Base-by-base conservation (phyloP, 805 yeast species). In the Myxozyma monticola region DNA sequence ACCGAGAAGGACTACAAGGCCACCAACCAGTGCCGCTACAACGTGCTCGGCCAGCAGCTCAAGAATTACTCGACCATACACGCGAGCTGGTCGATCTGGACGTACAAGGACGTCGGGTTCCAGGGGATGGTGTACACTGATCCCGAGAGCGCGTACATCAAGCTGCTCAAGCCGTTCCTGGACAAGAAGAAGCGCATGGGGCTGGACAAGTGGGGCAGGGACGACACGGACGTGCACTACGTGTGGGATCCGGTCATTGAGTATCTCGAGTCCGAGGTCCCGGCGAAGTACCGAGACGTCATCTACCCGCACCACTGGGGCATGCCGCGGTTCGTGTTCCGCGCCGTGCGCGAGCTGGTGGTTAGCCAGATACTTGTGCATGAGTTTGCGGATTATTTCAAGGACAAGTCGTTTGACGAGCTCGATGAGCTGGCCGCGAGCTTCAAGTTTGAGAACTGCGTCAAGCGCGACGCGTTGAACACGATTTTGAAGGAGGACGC, bases 61-160 rank as follows among this genome's bases (percentile, higher is more conserved):
- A 67, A 59, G 8, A 67, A 74, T 37, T 76, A 76, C 63, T 66
- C 66, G 43, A 37, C 65, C 65, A 4, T 28, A 69, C 9, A 74
- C 78, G 18, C 75, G 45, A 60, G 72, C 25, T 76, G 79, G 79
- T 74, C 79, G 5, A 75, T 76, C 49, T 76, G 80, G 80, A 64
- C 75, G 7, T 76, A 77, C 63, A 76, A 76, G 61, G 80, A 77
- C 60, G 71, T 76, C 60, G 79, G 80, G 0, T 75, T 66, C 61
- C 80, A 77, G 65, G 80, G 79, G 1, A 61, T 77, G 56, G 70
- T 76, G 14, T 74, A 68, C 52, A 79, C 75, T 28, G 63, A 71
- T 9, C 77, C 79, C 30, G 57, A 68, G 17, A 72, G 78, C 31
- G 68, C 69, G 53, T 75, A 75, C 68, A 73, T 61, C 59, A 44